phyloP scores from a whole-genome alignment of 495 filamentous ascomycete genomes.

The Penicillium psychrofluorescens region DNA sequence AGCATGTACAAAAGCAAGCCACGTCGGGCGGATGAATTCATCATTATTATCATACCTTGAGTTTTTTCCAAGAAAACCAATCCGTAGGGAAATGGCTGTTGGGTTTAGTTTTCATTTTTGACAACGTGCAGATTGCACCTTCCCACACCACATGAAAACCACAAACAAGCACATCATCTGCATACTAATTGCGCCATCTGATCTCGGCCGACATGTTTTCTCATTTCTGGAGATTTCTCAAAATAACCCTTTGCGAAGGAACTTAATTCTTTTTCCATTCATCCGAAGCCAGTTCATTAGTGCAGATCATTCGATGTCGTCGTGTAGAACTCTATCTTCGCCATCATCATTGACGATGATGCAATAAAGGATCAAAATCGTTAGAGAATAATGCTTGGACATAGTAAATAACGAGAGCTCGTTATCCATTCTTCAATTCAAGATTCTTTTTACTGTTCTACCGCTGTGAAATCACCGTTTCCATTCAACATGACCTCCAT shows the following conservation, averaged over 20 bases:
- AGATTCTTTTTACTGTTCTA: no score
- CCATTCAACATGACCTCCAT: constrained; percentile 5
- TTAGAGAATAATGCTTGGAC: not conserved
- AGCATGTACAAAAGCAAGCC: no score
- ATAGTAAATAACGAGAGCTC: not conserved
- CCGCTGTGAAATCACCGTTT: no score
- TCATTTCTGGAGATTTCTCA: not conserved
- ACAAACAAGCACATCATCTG: not conserved
- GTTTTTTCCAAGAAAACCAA: no score
- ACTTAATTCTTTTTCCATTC: not conserved
- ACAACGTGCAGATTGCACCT: no score
- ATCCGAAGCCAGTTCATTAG: not conserved
- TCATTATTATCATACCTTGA: no score
- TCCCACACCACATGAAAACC: no score
- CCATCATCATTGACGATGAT: not conserved
- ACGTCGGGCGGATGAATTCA: no score
- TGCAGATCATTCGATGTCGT: not conserved
- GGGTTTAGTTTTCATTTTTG: no score
- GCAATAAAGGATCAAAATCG: not conserved
- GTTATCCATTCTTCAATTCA: no score
- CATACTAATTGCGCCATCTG: not conserved
- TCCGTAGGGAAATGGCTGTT: no score
- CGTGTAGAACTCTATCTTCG: not conserved
- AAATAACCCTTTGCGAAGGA: not conserved
- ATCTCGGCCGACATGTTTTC: not conserved